phyloP scores from a whole-genome alignment of 305 asterid genomes.

The Plantago coronopus region DNA sequence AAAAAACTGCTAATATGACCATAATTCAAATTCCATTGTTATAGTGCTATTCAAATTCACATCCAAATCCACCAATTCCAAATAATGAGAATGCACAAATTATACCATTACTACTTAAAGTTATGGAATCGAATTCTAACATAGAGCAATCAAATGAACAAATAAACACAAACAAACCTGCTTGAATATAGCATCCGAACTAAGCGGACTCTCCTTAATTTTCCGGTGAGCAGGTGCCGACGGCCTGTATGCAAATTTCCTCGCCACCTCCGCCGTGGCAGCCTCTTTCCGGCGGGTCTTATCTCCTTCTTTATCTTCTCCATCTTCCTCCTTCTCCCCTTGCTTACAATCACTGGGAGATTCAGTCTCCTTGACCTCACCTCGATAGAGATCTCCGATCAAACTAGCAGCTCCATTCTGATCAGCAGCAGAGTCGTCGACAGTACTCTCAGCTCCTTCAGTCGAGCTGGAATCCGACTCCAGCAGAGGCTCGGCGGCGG shows the following conservation, averaged over 20 bases:
- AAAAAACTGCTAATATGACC: no score
- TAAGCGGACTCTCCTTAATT: slow-evolving; percentile 87
- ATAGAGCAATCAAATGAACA: no score
- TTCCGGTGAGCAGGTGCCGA: slow-evolving; percentile 84
- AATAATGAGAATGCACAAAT: no score
- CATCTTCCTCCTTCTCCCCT: slow-evolving; percentile 31
- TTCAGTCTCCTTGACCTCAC: slow-evolving; percentile 29
- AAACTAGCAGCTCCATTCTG: slow-evolving; percentile 27
- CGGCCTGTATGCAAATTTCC: slow-evolving; percentile 62
- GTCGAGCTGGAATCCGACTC: slow-evolving; percentile 36
- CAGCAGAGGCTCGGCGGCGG: slow-evolving; percentile 18
- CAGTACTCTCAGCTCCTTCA: slow-evolving; percentile 26
- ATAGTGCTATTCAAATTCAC: no score
- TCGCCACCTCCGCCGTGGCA: slow-evolving; percentile 24
- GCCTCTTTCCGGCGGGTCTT: slow-evolving; percentile 24
- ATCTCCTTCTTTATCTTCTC: slow-evolving; percentile 36
- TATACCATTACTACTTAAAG: no score
- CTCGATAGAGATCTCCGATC: slow-evolving; percentile 28
- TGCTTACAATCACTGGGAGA: slow-evolving; percentile 29
- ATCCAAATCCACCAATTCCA: no score
- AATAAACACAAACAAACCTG: slow-evolving; percentile 34
- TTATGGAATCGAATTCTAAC: no score
- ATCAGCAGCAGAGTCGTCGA: slow-evolving; percentile 25
- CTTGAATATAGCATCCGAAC: slow-evolving; percentile 90
- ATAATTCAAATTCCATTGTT: no score